Evolutionary conservation across 2,329 filamentous ascomycete genomes (phyloP).

Genomic region (Alternaria burnsii): DNA sequence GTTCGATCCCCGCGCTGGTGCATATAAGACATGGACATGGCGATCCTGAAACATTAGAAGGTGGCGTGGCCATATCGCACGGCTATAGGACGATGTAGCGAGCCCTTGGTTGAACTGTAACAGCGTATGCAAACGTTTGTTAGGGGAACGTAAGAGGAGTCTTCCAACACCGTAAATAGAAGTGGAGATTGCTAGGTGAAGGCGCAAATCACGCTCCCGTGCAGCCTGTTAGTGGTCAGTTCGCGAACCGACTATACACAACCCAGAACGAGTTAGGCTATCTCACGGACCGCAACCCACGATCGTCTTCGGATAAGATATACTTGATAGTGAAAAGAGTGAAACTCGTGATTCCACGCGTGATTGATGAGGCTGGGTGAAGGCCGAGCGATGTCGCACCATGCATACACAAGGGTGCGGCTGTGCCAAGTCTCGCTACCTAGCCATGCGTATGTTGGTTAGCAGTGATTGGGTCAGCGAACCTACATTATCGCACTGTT

Average conservation of each 20-base stretch:
- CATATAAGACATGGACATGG: neutral
- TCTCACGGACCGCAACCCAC: neutral
- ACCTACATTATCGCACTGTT: neutral
- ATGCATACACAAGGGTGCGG: neutral
- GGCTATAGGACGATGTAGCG: neutral
- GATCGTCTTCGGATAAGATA: accelerated
- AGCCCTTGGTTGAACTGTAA: neutral
- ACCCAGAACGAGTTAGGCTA: neutral
- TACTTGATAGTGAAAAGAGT: neutral
- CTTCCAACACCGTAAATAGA: neutral
- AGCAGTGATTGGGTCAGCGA: neutral
- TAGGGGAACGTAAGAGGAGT: neutral
- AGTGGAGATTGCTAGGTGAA: neutral
- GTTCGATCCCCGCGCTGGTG: neutral
- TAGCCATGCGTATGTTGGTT: neutral
- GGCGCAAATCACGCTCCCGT: neutral
- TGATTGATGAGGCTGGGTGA: neutral
- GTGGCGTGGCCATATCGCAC: neutral
- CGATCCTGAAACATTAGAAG: too few species aligned
- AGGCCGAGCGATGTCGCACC: neutral
- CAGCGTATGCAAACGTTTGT: neutral
- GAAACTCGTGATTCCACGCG: neutral
- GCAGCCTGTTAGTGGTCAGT: neutral
- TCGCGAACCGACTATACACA: neutral
- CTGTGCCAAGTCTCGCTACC: neutral